Conservation (phyloP, 306 rosid genomes). For the Quercus alba region DNA sequence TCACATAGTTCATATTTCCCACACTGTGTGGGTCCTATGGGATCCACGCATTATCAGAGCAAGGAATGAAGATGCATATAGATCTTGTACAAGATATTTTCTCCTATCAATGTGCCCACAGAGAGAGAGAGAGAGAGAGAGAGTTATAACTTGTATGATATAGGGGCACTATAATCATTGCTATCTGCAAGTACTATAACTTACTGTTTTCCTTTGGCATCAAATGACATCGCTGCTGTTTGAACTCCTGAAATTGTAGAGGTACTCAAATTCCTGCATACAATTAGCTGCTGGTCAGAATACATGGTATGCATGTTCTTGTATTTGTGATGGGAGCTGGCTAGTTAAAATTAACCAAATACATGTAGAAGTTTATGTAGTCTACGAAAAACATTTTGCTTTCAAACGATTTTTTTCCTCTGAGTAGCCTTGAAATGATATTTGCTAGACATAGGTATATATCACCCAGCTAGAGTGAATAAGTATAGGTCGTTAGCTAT, state of each 20-base stretch:
- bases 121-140: neutral
- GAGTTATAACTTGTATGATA: neutral
- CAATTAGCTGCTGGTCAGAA: neutral
- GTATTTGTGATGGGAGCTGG: neutral
- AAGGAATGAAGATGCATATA: no score
- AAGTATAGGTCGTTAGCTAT: no score
- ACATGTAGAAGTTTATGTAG: neutral
- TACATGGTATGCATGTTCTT: neutral
- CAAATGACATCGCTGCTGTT: slow-evolving; percentile 30
- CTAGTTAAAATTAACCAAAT: neutral
- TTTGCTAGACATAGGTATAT: no score
- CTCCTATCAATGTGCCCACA: neutral
- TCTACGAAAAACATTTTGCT: neutral
- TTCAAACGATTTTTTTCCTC: neutral
- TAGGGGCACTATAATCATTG: neutral
- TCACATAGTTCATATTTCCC: no score
- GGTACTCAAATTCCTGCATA: slow-evolving; percentile 43
- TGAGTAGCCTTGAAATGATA: no score
- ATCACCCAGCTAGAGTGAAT: no score
- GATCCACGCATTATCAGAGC: neutral
- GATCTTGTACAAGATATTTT: no score
- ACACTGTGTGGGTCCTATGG: no score
- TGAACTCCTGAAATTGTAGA: slow-evolving; percentile 49
- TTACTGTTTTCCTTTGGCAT: slow-evolving; percentile 41
- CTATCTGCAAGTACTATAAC: slow-evolving; percentile 7